Evolutionary conservation across 345 rosid species (phyloP), one percentile per base, ranked within the genome.

Genomic region (Bruguiera gymnorhiza): DNA sequence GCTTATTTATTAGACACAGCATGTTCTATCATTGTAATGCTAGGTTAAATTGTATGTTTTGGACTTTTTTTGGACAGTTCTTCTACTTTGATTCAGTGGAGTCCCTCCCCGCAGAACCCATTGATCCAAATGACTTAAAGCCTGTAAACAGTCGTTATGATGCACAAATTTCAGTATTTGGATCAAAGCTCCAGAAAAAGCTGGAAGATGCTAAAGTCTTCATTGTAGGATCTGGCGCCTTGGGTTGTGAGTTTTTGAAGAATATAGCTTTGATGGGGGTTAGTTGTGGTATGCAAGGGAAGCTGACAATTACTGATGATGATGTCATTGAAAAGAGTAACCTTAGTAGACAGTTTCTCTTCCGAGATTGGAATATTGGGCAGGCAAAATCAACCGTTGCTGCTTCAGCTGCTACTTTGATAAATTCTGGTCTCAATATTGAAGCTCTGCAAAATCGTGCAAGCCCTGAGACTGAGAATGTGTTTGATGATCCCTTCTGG

Each of bases 321-420:
- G 99, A 94, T 72, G 96, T 94, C 21, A 94, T 94, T 55, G 99
- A 94, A 78, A 94, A 92, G 84, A 94, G 99, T 84, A 95, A 95
- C 78, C 97, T 95, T 37, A 92, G 97, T 75, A 87, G 99, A 80
- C 99, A 95, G 76, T 95, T 95, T 73, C 92, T 95, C 32, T 95
- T 95, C 70, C 92, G 99, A 52, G 99, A 95, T 74, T 95, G 99
- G 99, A 92, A 95, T 71, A 95, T 95, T 72, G 97, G 99, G 50
- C 99, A 92, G 83, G 99, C 99, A 6, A 95, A 95, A 79, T 95
- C 99, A 67, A 92, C 97, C 2, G 97, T 95, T 63, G 99, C 97
- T 69, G 97, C 97, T 70, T 79, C 97, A 66, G 97, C 97, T 69
- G 97, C 97, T 60, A 75, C 84, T 36, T 75, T 83, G 55, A 89